phyloP scores from a whole-genome alignment of 2,329 filamentous ascomycete species.

The Diplocarpon rosae region DNA sequence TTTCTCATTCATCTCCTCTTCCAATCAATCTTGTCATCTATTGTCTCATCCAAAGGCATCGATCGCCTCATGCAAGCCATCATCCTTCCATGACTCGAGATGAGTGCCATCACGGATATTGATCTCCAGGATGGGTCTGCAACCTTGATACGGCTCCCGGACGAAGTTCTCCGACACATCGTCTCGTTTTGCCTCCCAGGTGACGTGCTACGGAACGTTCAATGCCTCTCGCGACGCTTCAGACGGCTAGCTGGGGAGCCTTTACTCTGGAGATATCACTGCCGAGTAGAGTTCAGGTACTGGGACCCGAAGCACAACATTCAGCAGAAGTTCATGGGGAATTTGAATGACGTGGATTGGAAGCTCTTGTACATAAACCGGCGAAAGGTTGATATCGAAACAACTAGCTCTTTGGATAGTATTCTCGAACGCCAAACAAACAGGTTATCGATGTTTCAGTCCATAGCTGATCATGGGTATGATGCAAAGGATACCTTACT shows the following conservation, averaged over 20 bases:
- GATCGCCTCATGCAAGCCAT: too few relatives aligned
- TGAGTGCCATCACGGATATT: too few relatives aligned
- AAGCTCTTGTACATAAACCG: constrained; percentile 53
- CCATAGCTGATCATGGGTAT: constrained; percentile 64
- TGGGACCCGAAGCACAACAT: constrained; percentile 64
- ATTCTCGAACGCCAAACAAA: constrained; percentile 61
- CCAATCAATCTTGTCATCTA: too few relatives aligned
- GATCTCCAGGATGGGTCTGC: neutral
- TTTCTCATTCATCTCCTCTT: too few relatives aligned
- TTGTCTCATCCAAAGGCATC: too few relatives aligned
- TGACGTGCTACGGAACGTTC: constrained; percentile 38
- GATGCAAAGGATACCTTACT: constrained; percentile 81
- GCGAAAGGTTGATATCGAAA: constrained; percentile 39
- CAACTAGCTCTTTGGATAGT: constrained; percentile 47
- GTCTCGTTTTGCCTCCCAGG: constrained; percentile 50
- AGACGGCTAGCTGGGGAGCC: constrained; percentile 56
- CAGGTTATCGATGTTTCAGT: constrained; percentile 57
- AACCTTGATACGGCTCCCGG: constrained; percentile 37
- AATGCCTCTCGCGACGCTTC: constrained; percentile 51
- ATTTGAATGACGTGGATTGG: constrained; percentile 57
- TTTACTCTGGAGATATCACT: constrained; percentile 72
- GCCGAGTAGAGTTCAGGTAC: constrained; percentile 54
- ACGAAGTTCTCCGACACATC: constrained; percentile 77
- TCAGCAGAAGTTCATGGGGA: constrained; percentile 39
- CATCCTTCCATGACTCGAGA: too few relatives aligned